These are phyloP conservation scores for Gyromitra esculenta DNA, from an alignment of 2,329 filamentous ascomycete genomes.

Conservation along the genomic window DNA sequence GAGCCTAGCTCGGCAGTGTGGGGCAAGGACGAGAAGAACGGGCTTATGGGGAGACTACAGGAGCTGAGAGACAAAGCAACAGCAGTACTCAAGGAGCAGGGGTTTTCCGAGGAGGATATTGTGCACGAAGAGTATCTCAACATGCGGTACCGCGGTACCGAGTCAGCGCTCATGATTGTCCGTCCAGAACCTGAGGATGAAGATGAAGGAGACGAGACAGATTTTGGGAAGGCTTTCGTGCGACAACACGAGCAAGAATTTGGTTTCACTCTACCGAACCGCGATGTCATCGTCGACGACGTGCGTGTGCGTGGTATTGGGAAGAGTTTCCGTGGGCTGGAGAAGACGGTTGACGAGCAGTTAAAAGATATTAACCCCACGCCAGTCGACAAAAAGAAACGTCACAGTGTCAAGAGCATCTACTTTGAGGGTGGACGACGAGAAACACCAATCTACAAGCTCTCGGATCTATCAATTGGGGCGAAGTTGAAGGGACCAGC, in stretches of 20 bases:
- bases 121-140: constrained; percentile 93
- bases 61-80: constrained; percentile 80
- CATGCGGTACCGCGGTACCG: constrained; percentile 89
- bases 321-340: constrained; percentile 81
- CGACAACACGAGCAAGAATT: constrained; percentile 92
- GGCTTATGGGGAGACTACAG: constrained; percentile 77
- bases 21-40: constrained; percentile 69
- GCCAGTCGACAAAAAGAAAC: constrained; percentile 63
- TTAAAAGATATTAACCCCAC: constrained; percentile 74
- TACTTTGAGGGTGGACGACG: constrained; percentile 85
- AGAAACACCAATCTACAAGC: constrained; percentile 83
- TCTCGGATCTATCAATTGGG: constrained; percentile 77
- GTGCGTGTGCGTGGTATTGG: constrained; percentile 88
- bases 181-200: constrained; percentile 73
- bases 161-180: constrained; percentile 89
- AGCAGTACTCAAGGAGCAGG: constrained; percentile 75
- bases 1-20: constrained; percentile 75
- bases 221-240: constrained; percentile 84
- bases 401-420: constrained; percentile 68
- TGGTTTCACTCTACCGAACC: constrained; percentile 84
- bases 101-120: constrained; percentile 78
- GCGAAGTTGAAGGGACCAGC: constrained; percentile 81
- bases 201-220: constrained; percentile 73
- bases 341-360: constrained; percentile 85
- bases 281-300: constrained; percentile 90